Percentiles rank a stretch among this genome's conserved stretches.
Evolutionary conservation across 2,329 filamentous ascomycete genomes (phyloP).

Genomic region (Madurella fahalii): DNA sequence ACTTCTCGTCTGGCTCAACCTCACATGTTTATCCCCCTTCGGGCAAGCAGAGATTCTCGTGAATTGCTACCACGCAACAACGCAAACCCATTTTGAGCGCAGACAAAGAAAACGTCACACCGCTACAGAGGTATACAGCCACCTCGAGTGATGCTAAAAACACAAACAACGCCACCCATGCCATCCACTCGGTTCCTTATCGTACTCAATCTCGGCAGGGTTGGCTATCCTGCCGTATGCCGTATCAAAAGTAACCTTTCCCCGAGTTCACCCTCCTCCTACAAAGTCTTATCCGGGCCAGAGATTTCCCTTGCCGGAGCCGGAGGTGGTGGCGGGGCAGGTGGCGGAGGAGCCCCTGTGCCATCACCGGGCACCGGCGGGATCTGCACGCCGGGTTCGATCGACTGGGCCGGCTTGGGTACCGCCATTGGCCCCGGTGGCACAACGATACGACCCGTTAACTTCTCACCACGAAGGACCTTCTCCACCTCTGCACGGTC

Average conservation of each 20-base stretch:
- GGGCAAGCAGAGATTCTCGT: slow-evolving; percentile 3
- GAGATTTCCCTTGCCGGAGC: slow-evolving; percentile 22
- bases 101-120: slow-evolving; percentile 10
- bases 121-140: slow-evolving; percentile 13
- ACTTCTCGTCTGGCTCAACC: not conserved
- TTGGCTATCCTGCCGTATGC: not conserved
- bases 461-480: slow-evolving; percentile 80
- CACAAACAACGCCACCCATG: slow-evolving; percentile 19
- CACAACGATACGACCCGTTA: slow-evolving; percentile 63
- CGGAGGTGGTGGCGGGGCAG: slow-evolving; percentile 32
- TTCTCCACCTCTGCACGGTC: slow-evolving; percentile 85
- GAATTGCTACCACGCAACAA: not conserved
- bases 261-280: slow-evolving; percentile 1
- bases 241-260: not conserved
- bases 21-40: not conserved
- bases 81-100: not conserved
- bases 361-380: slow-evolving; percentile 19
- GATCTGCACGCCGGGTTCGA: slow-evolving; percentile 22
- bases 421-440: slow-evolving; percentile 62
- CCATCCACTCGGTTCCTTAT: slow-evolving; percentile 10
- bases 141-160: slow-evolving; percentile 12
- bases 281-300: not conserved
- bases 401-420: slow-evolving; percentile 40
- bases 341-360: slow-evolving; percentile 31
- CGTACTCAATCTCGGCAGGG: slow-evolving; percentile 15